Percentiles rank a stretch among this genome's conserved stretches.
These are phyloP conservation scores for Leishmania aethiopica DNA, from an alignment of 208 protist genomes.

Conservation along the genomic window DNA sequence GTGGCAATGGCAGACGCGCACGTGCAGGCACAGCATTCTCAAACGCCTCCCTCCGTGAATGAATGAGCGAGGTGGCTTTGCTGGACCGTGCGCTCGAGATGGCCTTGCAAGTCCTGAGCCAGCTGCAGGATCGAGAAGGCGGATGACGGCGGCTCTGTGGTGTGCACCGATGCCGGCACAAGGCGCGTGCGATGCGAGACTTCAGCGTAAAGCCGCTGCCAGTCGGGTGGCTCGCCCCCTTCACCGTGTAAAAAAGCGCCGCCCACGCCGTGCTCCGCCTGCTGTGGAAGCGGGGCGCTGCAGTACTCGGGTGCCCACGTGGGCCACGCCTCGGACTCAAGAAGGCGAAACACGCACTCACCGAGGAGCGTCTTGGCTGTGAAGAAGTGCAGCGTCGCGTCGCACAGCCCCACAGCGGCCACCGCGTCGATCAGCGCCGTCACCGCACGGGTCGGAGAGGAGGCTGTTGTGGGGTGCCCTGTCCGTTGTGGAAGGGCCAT, in stretches of 20 bases:
- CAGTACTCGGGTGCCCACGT: slow-evolving; percentile 8
- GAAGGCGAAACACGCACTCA: slow-evolving; percentile 51
- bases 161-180: not conserved
- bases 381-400: slow-evolving; percentile 76
- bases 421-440: slow-evolving; percentile 82
- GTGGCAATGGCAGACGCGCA: not conserved
- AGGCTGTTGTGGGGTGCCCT: not conserved
- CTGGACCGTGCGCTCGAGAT: slow-evolving; percentile 20
- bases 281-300: not conserved
- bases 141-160: not conserved
- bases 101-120: slow-evolving; percentile 27
- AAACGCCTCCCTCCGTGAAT: not conserved
- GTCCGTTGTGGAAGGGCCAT: not conserved
- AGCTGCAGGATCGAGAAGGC: slow-evolving; percentile 42
- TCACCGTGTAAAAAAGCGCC: not conserved
- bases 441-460: not conserved
- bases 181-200: slow-evolving; percentile 18
- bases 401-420: slow-evolving; percentile 75
- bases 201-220: slow-evolving; percentile 8
- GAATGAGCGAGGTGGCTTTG: not conserved
- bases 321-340: slow-evolving; percentile 36
- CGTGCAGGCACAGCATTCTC: not conserved
- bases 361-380: slow-evolving; percentile 61
- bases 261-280: no score
- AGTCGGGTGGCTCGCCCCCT: not conserved